Base-by-base conservation (phyloP, 2,329 filamentous ascomycete species). In the Ophiostoma sp. region DNA sequence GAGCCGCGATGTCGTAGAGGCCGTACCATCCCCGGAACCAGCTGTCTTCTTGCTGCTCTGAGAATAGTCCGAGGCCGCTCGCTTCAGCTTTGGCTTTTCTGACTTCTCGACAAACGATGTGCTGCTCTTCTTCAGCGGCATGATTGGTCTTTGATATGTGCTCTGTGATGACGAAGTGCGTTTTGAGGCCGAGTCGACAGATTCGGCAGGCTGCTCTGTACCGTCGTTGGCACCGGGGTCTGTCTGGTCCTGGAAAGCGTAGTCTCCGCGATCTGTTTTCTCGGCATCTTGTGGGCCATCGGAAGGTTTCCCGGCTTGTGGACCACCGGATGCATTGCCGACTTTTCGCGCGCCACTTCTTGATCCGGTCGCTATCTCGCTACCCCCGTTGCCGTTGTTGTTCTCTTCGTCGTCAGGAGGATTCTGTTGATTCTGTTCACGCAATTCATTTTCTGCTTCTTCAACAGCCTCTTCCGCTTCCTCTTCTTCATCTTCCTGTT, bases 391-490 rank as follows among this genome's bases (percentile, higher is more conserved):
- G 12, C 15, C 28, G 19, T 74, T 5, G 8, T 31, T 50, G 1
- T 28, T 57, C n/a, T 52, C 66, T 19, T 70, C 59, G 11, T 77
- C 76, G 9, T 61, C 64, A 9, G 55, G 28, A 1, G 2, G 15
- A 6, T 79, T 78, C 15, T 79, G 80, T 61, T 77, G 15, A 6
- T 79, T 78, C 15, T 79, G 80, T 61, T 77, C 75, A 61, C 83
- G 76, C 48, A 9, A 1, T 1, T 4, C 22, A 1, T 33, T 22
- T 39, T 74, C 73, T 0, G 80, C 80, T 3, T 80, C 75, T 68
- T 72, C 73, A n/a, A 76, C 74, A 22, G 66, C 80, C 74, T 78
- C 75, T 33, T 77, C 73, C 3, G 72, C 80, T 75, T 78, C 76
- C 5, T 77, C 76, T 2, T 73, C 68, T 7, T 78, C 80, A 73